phyloP scores from a whole-genome alignment of 352 stramenopile genomes.

The Pythium folliculosum region DNA sequence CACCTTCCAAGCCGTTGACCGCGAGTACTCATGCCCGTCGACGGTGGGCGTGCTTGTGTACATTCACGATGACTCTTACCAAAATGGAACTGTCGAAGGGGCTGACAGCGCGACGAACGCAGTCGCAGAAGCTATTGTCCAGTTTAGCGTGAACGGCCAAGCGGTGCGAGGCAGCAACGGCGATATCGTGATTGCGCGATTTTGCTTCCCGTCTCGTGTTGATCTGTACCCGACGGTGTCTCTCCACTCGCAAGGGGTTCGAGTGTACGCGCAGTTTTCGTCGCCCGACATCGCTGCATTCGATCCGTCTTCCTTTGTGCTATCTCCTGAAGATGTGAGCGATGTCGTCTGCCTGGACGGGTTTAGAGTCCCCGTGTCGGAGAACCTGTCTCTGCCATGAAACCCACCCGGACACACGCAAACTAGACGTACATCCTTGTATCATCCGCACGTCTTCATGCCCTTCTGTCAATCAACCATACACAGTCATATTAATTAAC shows the following conservation, averaged over 20 bases:
- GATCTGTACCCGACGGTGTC: constrained; percentile 86
- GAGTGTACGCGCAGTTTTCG: constrained; percentile 81
- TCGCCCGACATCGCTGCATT: constrained; percentile 60
- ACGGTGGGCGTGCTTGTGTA: constrained; percentile 78
- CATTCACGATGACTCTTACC: constrained; percentile 42
- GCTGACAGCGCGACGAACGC: constrained; percentile 1
- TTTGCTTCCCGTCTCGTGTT: constrained; percentile 56
- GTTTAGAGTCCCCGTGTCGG: constrained; percentile 31
- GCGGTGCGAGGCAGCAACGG: constrained; percentile 58
- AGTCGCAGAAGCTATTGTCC: constrained; percentile 47
- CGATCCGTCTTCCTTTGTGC: constrained; percentile 54
- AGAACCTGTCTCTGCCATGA: background rate
- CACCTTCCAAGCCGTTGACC: constrained; percentile 55
- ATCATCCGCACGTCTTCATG: background rate
- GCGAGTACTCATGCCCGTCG: constrained; percentile 57
- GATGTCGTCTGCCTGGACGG: constrained; percentile 82
- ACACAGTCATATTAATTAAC: background rate
- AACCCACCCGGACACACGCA: background rate
- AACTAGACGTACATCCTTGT: background rate
- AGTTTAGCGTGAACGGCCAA: constrained; percentile 72
- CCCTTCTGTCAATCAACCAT: background rate
- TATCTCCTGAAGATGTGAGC: constrained; percentile 30
- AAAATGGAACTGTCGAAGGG: constrained; percentile 16
- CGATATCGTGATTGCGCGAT: constrained; percentile 56
- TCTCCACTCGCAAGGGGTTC: constrained; percentile 79